A percentile compares a stretch with the other conserved stretches of the same genome.
These are phyloP conservation scores for Penicillium oxalicum DNA, from an alignment of 2,329 filamentous ascomycete species.

Conservation along the genomic window DNA sequence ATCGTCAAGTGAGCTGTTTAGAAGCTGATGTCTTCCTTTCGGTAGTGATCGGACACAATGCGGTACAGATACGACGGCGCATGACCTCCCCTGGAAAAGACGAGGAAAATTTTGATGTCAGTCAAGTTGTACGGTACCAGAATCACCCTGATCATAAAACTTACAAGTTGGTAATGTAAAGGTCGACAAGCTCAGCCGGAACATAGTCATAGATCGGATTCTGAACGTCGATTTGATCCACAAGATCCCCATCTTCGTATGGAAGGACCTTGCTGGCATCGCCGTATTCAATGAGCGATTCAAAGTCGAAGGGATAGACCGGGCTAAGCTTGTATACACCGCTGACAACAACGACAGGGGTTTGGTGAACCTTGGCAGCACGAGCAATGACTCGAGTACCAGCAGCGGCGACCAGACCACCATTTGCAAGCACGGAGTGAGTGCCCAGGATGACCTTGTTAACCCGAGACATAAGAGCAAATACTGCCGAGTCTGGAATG, in stretches of 20 bases:
- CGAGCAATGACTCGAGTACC: constrained; percentile 80
- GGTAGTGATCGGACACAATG: constrained; percentile 61
- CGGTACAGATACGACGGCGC: constrained; percentile 60
- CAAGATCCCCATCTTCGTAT: constrained; percentile 72
- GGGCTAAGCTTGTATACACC: constrained; percentile 93
- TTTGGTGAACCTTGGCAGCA: constrained; percentile 74
- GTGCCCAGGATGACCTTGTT: constrained; percentile 93
- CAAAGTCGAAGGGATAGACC: constrained; percentile 76
- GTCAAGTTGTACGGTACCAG: not conserved
- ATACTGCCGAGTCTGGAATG: constrained; percentile 77
- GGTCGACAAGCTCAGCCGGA: constrained; percentile 59
- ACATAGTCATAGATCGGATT: constrained; percentile 81
- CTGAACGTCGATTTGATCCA: constrained; percentile 70
- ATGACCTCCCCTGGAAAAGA: constrained; percentile 49
- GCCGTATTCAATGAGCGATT: constrained; percentile 79
- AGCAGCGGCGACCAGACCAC: constrained; percentile 74
- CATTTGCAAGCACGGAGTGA: constrained; percentile 80
- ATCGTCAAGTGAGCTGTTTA: constrained; percentile 13
- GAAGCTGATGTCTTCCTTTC: constrained; percentile 54
- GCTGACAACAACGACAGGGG: constrained; percentile 79
- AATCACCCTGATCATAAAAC: constrained; percentile 24
- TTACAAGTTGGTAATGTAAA: constrained; percentile 71
- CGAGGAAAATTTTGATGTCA: constrained; percentile 6
- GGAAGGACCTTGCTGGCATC: constrained; percentile 69
- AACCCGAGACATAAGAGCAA: constrained; percentile 89